Evolutionary conservation across 2,329 filamentous ascomycete genomes (phyloP), one percentile per base, ranked within the genome.

Genomic region (Bipolaris zeicola): DNA sequence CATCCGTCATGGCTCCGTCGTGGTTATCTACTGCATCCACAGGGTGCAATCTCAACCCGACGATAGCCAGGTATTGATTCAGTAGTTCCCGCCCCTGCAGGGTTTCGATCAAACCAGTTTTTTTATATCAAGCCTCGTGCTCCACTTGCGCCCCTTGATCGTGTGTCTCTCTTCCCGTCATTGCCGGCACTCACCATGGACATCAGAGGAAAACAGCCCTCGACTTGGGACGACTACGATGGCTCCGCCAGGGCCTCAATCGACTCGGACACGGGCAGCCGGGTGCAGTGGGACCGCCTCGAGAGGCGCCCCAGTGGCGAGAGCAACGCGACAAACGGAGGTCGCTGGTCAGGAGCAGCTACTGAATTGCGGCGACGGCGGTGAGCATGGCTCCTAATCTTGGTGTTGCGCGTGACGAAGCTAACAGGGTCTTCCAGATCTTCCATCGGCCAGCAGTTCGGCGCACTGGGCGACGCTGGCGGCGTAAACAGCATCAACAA

Each of bases 401-500:
- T 20, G 11, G 18, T 36, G 13, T 22, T 18, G 31, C 44, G 20
- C 26, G 20, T 14, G 33, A 36, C 20, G 13, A 14, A 43, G 51
- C 61, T 64, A 51, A 61, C 50, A 33, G 18, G 7, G 10, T n/a
- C 24, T 14, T 31, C 16, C 49, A 78, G 76, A 46, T 82, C 81
- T 22, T 82, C 80, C 6, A 77, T 82, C 65, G 78, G 78, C 7
- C 77, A 83, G 70, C 81, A 83, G 47, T 72, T 85, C 52, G 76
- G 78, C 44, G 77, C 81, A 6, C 60, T 81, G 18, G 68, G 90
- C 64, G 88, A 96, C 58, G 88, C 91, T 45, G 95, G 94, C 62
- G 94, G 94, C 48, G 89, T 93, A 59, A 98, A 98, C 80, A 96
- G 91, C 76, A 90, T 98, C 68, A 89, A 95, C 70, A 96, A 93